phyloP scores from a whole-genome alignment of 2,329 filamentous ascomycete species.

The Daldinia sp. region DNA sequence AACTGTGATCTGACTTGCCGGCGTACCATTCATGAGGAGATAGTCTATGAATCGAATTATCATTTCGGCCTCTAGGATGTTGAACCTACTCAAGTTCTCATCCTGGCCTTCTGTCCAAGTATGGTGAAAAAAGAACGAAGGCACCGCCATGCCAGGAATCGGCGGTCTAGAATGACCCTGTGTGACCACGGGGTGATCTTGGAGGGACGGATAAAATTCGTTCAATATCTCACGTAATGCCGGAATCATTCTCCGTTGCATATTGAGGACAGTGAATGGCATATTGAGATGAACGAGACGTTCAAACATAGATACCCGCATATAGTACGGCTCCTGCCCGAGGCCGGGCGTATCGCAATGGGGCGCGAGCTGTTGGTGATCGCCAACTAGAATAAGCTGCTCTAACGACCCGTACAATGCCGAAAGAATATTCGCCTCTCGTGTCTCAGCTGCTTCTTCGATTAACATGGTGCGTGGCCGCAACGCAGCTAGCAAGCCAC shows the following conservation, averaged over 20 bases:
- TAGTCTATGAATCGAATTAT: slow-evolving; percentile 78
- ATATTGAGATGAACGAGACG: slow-evolving; percentile 76
- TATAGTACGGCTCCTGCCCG: slow-evolving; percentile 69
- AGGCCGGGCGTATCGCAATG: slow-evolving; percentile 73
- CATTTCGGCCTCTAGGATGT: slow-evolving; percentile 80
- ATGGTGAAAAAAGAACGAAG: slow-evolving; percentile 64
- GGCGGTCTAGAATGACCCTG: slow-evolving; percentile 52
- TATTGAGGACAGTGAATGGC: slow-evolving; percentile 72
- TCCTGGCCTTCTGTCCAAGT: slow-evolving; percentile 74
- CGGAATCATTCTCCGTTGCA: slow-evolving; percentile 73
- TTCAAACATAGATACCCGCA: slow-evolving; percentile 84
- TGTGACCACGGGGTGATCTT: slow-evolving; percentile 59
- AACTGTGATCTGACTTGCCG: slow-evolving; percentile 75
- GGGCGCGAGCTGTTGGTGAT: slow-evolving; percentile 83
- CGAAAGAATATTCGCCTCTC: slow-evolving; percentile 70
- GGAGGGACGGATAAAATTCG: slow-evolving; percentile 60
- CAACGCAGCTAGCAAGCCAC: slow-evolving; percentile 74
- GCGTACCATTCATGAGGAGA: slow-evolving; percentile 75
- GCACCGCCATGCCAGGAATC: slow-evolving; percentile 60
- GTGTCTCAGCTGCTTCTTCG: slow-evolving; percentile 83
- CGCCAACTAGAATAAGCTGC: slow-evolving; percentile 73
- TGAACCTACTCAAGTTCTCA: slow-evolving; percentile 74
- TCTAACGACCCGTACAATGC: slow-evolving; percentile 64
- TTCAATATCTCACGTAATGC: slow-evolving; percentile 59
- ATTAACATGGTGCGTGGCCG: slow-evolving; percentile 77